Conservation (phyloP, 192 early-diverging fungal species). For the Coemansia erecta region DNA sequence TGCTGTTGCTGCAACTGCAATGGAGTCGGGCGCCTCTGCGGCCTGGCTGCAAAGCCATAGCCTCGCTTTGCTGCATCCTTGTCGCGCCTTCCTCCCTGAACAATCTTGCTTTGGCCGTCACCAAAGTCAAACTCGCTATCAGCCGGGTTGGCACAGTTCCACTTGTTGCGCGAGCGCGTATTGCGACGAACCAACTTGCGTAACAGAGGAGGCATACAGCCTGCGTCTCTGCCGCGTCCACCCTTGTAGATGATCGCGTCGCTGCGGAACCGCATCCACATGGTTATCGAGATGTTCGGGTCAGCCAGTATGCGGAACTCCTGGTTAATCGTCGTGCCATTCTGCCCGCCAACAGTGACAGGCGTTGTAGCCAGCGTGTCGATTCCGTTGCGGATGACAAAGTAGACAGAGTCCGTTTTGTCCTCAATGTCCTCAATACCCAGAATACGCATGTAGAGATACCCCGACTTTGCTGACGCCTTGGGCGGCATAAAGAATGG, state of each 20-base stretch:
- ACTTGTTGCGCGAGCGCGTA: constrained; percentile 36
- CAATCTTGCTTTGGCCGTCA: constrained; percentile 3
- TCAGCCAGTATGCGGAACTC: constrained; percentile 54
- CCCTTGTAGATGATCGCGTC: constrained; percentile 41
- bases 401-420: constrained; percentile 42
- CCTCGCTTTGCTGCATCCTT: not conserved
- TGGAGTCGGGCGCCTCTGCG: not conserved
- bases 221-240: constrained; percentile 7
- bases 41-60: not conserved
- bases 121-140: constrained; percentile 53
- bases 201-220: constrained; percentile 44
- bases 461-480: constrained; percentile 32
- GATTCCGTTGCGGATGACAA: constrained; percentile 57
- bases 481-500: constrained; percentile 50
- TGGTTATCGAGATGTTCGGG: constrained; percentile 47
- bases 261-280: constrained; percentile 55
- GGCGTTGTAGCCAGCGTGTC: constrained; percentile 51
- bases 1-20: constrained; percentile 1
- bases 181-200: constrained; percentile 49
- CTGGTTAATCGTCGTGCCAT: constrained; percentile 42
- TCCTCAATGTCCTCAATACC: constrained; percentile 51
- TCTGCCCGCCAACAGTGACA: constrained; percentile 18
- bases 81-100: constrained; percentile 18
- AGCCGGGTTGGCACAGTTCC: constrained; percentile 18
- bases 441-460: constrained; percentile 53